Conservation (phyloP, 2,329 filamentous ascomycete species). For the Xylariaceae sp. region DNA sequence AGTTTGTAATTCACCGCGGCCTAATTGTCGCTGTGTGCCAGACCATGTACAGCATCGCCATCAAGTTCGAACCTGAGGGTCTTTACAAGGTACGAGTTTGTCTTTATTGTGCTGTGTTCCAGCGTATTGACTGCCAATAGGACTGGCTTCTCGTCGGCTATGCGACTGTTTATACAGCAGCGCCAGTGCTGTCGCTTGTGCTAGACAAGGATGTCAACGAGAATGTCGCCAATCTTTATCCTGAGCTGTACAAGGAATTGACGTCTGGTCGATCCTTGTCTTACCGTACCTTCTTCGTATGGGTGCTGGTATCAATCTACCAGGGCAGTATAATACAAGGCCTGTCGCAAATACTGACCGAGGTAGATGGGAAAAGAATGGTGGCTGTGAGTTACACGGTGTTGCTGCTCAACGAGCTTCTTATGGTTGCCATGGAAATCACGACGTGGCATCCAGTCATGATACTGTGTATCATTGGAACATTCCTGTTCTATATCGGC, state of each 20-base stretch:
- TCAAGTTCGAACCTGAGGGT: slow-evolving; percentile 86
- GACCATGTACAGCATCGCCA: slow-evolving; percentile 93
- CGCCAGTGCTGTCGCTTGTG: slow-evolving; percentile 86
- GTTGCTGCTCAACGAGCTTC: slow-evolving; percentile 85
- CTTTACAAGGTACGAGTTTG: slow-evolving; percentile 62
- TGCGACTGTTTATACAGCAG: slow-evolving; percentile 90
- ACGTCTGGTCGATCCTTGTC: slow-evolving; percentile 79
- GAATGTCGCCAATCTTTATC: slow-evolving; percentile 86
- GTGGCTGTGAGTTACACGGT: slow-evolving; percentile 89
- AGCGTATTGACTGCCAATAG: slow-evolving; percentile 33
- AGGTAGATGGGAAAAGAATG: slow-evolving; percentile 68
- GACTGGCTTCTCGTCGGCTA: slow-evolving; percentile 98
- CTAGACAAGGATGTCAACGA: slow-evolving; percentile 95
- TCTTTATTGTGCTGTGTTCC: background rate
- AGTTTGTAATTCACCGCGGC: slow-evolving; percentile 97
- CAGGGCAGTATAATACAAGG: slow-evolving; percentile 94
- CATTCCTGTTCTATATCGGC: slow-evolving; percentile 71
- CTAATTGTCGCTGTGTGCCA: slow-evolving; percentile 94
- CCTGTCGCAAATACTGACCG: slow-evolving; percentile 81
- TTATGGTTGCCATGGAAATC: slow-evolving; percentile 96
- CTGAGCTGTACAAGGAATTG: slow-evolving; percentile 96
- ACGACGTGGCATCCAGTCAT: slow-evolving; percentile 96
- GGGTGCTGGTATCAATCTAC: slow-evolving; percentile 92
- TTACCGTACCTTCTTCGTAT: slow-evolving; percentile 93
- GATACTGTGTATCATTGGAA: slow-evolving; percentile 78